Conservation (phyloP, 73 alveolate species). For the Paramecium primaurelia region DNA sequence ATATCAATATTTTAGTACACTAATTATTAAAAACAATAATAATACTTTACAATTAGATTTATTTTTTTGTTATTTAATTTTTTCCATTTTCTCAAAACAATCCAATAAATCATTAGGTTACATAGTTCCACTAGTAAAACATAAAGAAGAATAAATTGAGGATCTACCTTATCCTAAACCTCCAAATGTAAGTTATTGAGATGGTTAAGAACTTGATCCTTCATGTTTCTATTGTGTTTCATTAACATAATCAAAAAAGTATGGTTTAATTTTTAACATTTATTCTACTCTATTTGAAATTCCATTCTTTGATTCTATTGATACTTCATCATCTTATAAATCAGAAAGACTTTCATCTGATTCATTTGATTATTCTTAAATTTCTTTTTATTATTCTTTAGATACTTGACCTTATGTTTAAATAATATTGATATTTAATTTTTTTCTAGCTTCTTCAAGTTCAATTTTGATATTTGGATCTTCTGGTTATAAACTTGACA, state of each 20-base stretch:
- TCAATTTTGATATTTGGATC: neutral
- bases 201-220: neutral
- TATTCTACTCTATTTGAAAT: neutral
- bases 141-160: neutral
- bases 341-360: neutral
- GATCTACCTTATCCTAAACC: neutral
- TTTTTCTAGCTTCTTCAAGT: neutral
- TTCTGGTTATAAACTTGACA: neutral
- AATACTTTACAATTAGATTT: neutral
- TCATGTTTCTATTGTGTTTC: neutral
- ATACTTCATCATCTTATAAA: neutral
- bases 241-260: neutral
- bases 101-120: constrained; percentile 22
- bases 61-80: neutral
- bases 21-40: neutral
- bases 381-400: neutral
- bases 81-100: constrained; percentile 34
- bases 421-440: neutral
- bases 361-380: neutral
- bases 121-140: constrained; percentile 5
- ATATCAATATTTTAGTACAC: constrained; percentile 15
- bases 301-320: neutral
- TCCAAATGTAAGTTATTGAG: constrained; percentile 22
- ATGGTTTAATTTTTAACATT: neutral
- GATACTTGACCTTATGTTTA: neutral